These are phyloP conservation scores for Amphirosellinia nigrospora DNA, from an alignment of 495 filamentous ascomycete species.

Conservation along the genomic window DNA sequence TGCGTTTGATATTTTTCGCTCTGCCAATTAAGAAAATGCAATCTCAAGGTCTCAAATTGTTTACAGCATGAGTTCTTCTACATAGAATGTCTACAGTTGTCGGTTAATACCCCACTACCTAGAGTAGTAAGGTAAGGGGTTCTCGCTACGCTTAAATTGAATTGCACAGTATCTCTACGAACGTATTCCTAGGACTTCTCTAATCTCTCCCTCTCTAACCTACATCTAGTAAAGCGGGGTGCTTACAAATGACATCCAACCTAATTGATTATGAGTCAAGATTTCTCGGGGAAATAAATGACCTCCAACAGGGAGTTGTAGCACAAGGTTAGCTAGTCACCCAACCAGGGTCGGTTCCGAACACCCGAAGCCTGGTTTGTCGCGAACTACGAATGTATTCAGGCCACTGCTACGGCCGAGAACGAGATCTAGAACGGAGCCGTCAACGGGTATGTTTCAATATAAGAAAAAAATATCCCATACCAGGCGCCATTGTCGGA, in stretches of 20 bases:
- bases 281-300: not conserved
- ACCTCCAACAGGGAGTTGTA: not conserved
- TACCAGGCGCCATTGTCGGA: no score
- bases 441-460: not conserved
- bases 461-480: not conserved
- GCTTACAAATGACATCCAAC: not conserved
- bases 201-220: not conserved
- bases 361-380: not conserved
- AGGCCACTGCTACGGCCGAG: not conserved
- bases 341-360: conserved; percentile 2
- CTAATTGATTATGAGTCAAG: not conserved
- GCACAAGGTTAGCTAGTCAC: not conserved
- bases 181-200: not conserved
- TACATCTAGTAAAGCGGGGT: not conserved
- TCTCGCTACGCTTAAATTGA: conserved; percentile 1
- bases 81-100: not conserved
- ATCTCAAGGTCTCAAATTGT: not conserved
- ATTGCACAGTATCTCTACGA: not conserved
- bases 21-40: not conserved
- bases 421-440: not conserved
- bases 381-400: not conserved
- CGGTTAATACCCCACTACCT: not conserved
- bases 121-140: not conserved
- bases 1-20: not conserved
- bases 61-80: not conserved